Percentiles rank a stretch among this genome's conserved stretches.
Conservation (phyloP, 305 asterid genomes). For the Plantago lanceolata region DNA sequence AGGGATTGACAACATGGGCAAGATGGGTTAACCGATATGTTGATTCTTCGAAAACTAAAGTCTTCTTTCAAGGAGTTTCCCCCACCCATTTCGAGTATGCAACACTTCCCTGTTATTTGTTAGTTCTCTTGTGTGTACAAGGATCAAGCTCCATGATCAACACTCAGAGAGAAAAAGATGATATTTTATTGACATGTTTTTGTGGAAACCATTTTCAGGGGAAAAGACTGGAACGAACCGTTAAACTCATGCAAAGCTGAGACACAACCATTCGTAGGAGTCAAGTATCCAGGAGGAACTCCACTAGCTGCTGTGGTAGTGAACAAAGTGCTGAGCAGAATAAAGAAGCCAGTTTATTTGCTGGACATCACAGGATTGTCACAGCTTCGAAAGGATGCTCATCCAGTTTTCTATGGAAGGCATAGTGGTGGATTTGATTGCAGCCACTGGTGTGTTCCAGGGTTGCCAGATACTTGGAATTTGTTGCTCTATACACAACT, state of each 20-base stretch:
- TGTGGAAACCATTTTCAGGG: slow-evolving; percentile 32
- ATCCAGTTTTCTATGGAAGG: slow-evolving; percentile 55
- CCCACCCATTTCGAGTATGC: slow-evolving; percentile 82
- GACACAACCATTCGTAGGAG: slow-evolving; percentile 52
- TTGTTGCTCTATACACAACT: slow-evolving; percentile 59
- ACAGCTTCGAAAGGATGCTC: slow-evolving; percentile 76
- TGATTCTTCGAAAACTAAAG: slow-evolving; percentile 70
- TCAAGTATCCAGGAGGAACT: slow-evolving; percentile 56
- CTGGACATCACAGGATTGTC: slow-evolving; percentile 69
- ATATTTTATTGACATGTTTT: not conserved
- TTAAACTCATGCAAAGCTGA: slow-evolving; percentile 56
- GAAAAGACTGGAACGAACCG: slow-evolving; percentile 67
- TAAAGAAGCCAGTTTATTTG: slow-evolving; percentile 68
- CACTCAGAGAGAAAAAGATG: too few species aligned
- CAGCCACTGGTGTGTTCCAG: slow-evolving; percentile 97
- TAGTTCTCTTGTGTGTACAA: not conserved
- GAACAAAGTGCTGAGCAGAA: slow-evolving; percentile 65
- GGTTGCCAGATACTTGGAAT: slow-evolving; percentile 93
- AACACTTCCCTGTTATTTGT: not conserved
- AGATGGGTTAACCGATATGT: slow-evolving; percentile 66
- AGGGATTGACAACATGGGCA: slow-evolving; percentile 88
- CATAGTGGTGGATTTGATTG: slow-evolving; percentile 75
- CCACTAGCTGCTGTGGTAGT: slow-evolving; percentile 44
- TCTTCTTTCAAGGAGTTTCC: slow-evolving; percentile 80
- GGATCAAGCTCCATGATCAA: too few species aligned